Evolutionary conservation across 148 eudicot species (phyloP).

Genomic region (Persicaria maculosa): DNA sequence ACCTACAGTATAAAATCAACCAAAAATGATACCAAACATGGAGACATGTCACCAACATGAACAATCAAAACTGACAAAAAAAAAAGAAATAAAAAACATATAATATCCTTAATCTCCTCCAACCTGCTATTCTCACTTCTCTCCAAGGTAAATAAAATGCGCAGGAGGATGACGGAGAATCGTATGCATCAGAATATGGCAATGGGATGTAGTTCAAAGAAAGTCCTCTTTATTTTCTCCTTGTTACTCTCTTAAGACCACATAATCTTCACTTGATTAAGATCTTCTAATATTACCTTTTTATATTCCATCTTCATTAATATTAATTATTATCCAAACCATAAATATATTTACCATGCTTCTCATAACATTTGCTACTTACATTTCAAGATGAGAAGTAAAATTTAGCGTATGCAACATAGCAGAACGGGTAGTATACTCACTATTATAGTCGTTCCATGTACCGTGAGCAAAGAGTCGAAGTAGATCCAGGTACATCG

Average conservation of each 20-base stretch:
- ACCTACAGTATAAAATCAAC: not conserved
- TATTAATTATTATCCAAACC: not conserved
- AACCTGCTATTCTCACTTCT: not conserved
- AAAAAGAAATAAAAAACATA: not conserved
- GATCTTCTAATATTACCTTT: not conserved
- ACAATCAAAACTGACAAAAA: not conserved
- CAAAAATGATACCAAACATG: not conserved
- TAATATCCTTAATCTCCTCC: not conserved
- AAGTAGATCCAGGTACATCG: conserved; percentile 68
- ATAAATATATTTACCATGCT: not conserved
- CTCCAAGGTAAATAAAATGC: not conserved
- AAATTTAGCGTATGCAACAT: not conserved
- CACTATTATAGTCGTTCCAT: conserved; percentile 97
- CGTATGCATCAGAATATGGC: not conserved
- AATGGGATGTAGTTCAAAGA: not conserved
- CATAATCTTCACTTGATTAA: not conserved
- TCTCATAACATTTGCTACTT: not conserved
- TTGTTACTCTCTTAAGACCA: not conserved
- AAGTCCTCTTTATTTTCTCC: not conserved
- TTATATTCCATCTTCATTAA: not conserved
- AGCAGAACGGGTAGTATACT: conserved; percentile 14
- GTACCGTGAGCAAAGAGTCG: conserved; percentile 92
- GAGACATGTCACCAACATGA: not conserved
- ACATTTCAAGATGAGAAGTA: conserved; percentile 2
- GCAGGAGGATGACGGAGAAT: too few species aligned